Base-by-base conservation (phyloP, 352 stramenopile species). In the Peronospora farinosa region DNA sequence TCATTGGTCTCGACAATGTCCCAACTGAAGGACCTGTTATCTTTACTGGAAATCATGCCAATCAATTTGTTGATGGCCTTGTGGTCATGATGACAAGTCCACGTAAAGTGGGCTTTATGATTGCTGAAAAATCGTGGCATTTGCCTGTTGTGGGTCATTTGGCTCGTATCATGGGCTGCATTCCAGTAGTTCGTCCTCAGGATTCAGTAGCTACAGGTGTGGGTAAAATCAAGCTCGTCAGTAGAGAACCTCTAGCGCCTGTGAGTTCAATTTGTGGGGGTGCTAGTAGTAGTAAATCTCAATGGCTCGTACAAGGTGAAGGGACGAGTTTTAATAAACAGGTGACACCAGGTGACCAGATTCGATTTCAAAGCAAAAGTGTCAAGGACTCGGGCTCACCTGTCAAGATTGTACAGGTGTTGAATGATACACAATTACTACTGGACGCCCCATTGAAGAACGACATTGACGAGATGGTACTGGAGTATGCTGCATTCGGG, bases 21-120 rank as follows among this genome's bases (percentile, higher is more conserved):
- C 96, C 96, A 0, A 71, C 69, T 21, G 91, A 98, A 49, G 96
- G 96, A 0, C 96, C 96, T 3, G 91, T 98, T 3, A 98, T 98
- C 62, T 98, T 98, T 66, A 96, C 89, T 13, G 94, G 83, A 15
- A 98, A 98, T 73, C 96, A 99, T 74, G 88, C 94, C 23, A 99
- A 99, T 72, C 96, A 99, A 69, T 99, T 99, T 60, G 94, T 99
- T 31, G 96, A 99, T 66, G 95, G 82, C 3, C 72, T 98, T 30
- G 92, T 97, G 49, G 92, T 98, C 47, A 96, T 94, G 68, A 96
- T 95, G 70, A 98, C 83, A 0, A 97, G 78, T 47, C 79, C 90
- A 23, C 88, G 95, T 43, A 97, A 97, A 56, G 88, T 88, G 23
- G 94, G 88, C n/a, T 98, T 98, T 56, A 73, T 99, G 30, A 98